Conservation (phyloP, 2,329 filamentous ascomycete genomes). For the Aspergillus glaucus region DNA sequence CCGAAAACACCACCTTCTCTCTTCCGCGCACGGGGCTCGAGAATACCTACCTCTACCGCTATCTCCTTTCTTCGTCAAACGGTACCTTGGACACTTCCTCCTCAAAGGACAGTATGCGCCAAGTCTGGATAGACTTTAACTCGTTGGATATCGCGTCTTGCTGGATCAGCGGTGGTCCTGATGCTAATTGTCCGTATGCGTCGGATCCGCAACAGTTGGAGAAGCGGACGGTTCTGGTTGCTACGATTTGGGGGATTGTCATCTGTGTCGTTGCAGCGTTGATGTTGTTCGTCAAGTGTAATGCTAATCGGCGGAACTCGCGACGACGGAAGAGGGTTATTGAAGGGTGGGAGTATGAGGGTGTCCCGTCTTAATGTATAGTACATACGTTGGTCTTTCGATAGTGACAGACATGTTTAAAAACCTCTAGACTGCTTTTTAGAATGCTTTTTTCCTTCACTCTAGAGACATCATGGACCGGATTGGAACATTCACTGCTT, state of each 20-base stretch:
- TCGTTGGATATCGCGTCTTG: conserved; percentile 51
- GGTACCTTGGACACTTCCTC: conserved; percentile 20
- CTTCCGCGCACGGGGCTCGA: conserved; percentile 58
- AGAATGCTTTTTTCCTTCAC: no score
- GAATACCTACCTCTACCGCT: conserved; percentile 52
- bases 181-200: conserved; percentile 54
- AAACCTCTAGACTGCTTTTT: no score
- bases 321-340: conserved; percentile 46
- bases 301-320: conserved; percentile 52
- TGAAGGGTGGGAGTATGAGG: conserved; percentile 61
- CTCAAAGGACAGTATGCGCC: conserved; percentile 20
- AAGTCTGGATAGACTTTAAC: conserved; percentile 58
- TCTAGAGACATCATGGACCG: no score
- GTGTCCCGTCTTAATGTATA: conserved; percentile 48
- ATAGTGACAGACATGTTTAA: no score
- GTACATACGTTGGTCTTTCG: no score
- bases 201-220: conserved; percentile 37
- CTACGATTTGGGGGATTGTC: conserved; percentile 57
- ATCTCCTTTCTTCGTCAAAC: conserved; percentile 24
- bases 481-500: no score
- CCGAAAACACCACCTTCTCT: conserved; percentile 44
- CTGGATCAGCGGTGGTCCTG: conserved; percentile 54
- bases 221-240: conserved; percentile 50
- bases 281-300: conserved; percentile 60
- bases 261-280: conserved; percentile 55